These are phyloP conservation scores for Camelina laxa DNA, from an alignment of 345 rosid species.

Conservation along the genomic window DNA sequence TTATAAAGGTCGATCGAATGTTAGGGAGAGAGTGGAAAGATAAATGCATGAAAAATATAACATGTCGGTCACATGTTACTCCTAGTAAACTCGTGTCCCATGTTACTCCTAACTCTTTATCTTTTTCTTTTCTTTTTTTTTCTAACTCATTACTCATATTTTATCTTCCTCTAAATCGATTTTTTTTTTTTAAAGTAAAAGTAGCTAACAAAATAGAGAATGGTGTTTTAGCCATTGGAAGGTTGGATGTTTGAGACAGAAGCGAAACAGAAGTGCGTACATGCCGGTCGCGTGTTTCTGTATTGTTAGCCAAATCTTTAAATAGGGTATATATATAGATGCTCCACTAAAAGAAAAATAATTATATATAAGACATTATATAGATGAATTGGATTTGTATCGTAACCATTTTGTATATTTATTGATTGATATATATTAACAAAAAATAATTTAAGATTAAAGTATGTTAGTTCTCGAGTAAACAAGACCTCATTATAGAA, in stretches of 20 bases:
- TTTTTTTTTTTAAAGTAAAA: neutral
- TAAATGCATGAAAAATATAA: neutral
- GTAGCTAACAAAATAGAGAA: neutral
- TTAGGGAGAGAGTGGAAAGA: neutral
- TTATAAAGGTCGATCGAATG: conserved; percentile 8
- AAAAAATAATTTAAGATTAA: too few species aligned
- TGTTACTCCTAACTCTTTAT: neutral
- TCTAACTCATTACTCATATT: too few species aligned
- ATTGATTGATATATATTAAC: too few species aligned
- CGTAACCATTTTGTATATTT: too few species aligned
- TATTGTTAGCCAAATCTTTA: neutral
- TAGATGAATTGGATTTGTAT: too few species aligned
- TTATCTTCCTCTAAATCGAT: neutral
- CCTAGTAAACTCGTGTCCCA: neutral
- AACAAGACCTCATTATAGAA: too few species aligned
- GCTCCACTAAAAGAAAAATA: too few species aligned
- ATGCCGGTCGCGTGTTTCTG: conserved; percentile 7
- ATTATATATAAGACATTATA: too few species aligned
- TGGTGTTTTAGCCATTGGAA: neutral
- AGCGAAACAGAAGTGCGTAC: neutral
- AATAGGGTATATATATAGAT: neutral
- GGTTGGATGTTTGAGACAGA: neutral
- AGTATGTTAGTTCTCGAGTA: too few species aligned
- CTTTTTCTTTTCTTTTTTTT: too few species aligned
- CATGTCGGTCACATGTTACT: conserved; percentile 21